phyloP scores from a whole-genome alignment of 257 asterid species.

The Salvia rosmarinus region DNA sequence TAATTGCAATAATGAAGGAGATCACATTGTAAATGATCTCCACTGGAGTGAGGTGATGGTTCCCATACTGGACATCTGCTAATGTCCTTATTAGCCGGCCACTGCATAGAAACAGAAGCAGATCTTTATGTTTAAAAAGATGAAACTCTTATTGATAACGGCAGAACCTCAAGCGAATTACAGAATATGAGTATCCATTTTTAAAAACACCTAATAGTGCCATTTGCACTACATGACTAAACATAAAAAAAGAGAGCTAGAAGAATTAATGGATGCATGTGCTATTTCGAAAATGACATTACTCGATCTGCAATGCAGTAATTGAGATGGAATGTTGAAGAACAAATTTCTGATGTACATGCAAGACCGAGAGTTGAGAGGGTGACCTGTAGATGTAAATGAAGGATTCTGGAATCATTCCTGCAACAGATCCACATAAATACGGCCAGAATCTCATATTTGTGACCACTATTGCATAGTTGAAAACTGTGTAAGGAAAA shows the following conservation, averaged over 20 bases:
- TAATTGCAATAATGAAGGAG: slow-evolving; percentile 69
- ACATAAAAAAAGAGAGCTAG: background rate
- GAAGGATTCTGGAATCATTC: slow-evolving; percentile 95
- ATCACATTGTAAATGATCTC: slow-evolving; percentile 75
- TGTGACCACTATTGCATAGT: slow-evolving; percentile 83
- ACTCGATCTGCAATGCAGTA: background rate
- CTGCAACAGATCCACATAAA: slow-evolving; percentile 76
- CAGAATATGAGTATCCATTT: background rate
- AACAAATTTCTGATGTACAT: background rate
- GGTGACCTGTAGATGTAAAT: slow-evolving; percentile 81
- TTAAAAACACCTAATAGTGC: background rate
- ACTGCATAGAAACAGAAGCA: slow-evolving; percentile 52
- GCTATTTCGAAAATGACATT: background rate
- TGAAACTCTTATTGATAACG: background rate
- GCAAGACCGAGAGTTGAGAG: background rate
- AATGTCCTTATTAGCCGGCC: slow-evolving; percentile 82
- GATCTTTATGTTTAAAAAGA: background rate
- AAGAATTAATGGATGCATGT: no score
- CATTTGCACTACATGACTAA: background rate
- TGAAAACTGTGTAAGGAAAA: slow-evolving; percentile 88
- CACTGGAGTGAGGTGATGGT: slow-evolving; percentile 67
- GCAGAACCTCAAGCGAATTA: background rate
- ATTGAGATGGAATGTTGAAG: background rate
- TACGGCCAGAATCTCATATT: slow-evolving; percentile 89
- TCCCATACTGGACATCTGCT: slow-evolving; percentile 77